Base-by-base conservation (phyloP, 371 early-diverging fungal species). In the Lichtheimia corymbifera region DNA sequence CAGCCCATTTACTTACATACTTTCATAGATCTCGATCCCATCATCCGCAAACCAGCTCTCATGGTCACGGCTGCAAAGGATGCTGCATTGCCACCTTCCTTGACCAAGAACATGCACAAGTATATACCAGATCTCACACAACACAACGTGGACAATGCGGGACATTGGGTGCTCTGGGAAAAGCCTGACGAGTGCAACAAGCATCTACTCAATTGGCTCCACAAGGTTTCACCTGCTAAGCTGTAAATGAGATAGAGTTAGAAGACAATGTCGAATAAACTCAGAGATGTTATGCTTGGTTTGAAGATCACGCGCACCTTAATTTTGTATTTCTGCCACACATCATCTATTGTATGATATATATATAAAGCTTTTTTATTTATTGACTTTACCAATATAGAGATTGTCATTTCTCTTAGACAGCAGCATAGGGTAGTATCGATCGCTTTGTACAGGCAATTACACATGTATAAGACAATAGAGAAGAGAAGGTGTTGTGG, bases 121-220 rank as follows among this genome's bases (percentile, higher is more conserved):
- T 72, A 25, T 41, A 63, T 77, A 30, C 74, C 81, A 20, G 59
- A 71, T 25, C 49, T 78, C n/a, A 71, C 72, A 51, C 70, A 52
- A 15, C 70, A 71, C 22, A 44, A 59, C 20, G 65, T 81, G 24
- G n/a, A 70, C 20, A 66, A 51, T 2, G 62, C 76, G 28, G 81
- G 78, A 30, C 81, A 81, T 47, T 81, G 81, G 81, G 62, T 81
- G 42, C 62, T 81, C 11, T 75, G 78, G 76, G 81, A 81, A 59
- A 69, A 72, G 55, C 76, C 76, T 5, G 67, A 56, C 4, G 69
- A 72, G 15, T 73, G 71, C 52, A 80, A 80, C 43, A 22, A 41
- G 3, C 45, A 64, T 30, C 56, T 80, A 47, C 54, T 68, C 11
- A 18, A 62, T 1, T 80, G 73, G 71, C 64, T 80, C 3, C 9